Percentiles rank a stretch among this genome's conserved stretches.
Evolutionary conservation across 78 protist species (phyloP).

Genomic region (Dictyostelium brefeldianum): DNA sequence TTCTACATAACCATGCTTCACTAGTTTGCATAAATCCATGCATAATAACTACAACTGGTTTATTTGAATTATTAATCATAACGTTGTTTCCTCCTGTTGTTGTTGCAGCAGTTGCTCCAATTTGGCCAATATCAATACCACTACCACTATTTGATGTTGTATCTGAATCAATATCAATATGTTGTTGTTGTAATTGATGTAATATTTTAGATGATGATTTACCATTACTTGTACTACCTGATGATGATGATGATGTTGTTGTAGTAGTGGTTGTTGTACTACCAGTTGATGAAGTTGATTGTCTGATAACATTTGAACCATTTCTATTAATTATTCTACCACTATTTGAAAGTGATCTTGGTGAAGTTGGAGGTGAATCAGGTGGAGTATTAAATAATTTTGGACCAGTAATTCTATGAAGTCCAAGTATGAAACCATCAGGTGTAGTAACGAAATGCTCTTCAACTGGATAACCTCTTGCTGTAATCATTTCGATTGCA

Average conservation of each 20-base stretch:
- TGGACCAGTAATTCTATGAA: constrained; percentile 81
- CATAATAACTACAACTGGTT: constrained; percentile 76
- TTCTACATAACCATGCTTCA: constrained; percentile 79
- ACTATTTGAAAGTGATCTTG: constrained; percentile 4
- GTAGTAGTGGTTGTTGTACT: background rate
- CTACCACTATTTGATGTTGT: background rate
- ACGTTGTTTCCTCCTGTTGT: background rate
- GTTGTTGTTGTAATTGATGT: background rate
- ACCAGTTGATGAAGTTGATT: background rate
- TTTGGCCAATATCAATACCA: background rate
- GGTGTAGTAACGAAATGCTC: constrained; percentile 80
- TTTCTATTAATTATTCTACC: background rate
- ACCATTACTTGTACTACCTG: background rate
- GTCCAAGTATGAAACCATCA: constrained; percentile 72
- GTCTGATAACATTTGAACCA: background rate
- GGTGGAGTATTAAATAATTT: constrained; percentile 54
- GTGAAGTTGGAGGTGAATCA: constrained; percentile 74
- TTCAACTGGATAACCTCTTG: constrained; percentile 77
- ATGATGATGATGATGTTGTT: background rate
- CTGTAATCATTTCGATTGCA: constrained; percentile 73
- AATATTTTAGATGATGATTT: background rate
- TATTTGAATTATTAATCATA: background rate
- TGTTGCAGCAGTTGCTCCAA: background rate
- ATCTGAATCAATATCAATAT: background rate
- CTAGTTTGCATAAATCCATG: constrained; percentile 84